Evolutionary conservation across 352 stramenopile species (phyloP), one percentile per base, ranked within the genome.

Genomic region (Phytophthora vignae): DNA sequence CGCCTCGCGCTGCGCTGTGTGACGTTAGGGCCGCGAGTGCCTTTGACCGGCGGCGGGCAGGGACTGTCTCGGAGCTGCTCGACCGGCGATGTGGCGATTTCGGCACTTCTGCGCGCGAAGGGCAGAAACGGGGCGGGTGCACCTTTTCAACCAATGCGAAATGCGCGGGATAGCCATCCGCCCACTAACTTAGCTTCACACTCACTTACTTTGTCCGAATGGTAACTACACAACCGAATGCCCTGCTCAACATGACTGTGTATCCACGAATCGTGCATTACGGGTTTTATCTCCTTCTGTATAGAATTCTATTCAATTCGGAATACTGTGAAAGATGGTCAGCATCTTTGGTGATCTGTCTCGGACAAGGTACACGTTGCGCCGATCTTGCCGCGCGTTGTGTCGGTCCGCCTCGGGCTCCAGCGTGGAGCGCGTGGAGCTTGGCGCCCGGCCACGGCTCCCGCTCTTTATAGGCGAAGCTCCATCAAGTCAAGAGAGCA

Each of bases 61-160:
- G 56, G 49, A 29, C 19, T 60, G 58, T 52, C 36, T 52, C n/a
- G 17, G 54, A 48, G 54, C 54, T 49, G 29, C 54, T 27, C 12
- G 38, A 14, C 15, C 12, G 29, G 36, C 64, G 63, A 73, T 69
- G 56, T 62, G 52, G 25, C 69, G 69, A 69, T 69, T 44, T 48
- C 54, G 58, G 15, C 59, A 44, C 64, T 67, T 70, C 38, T 64
- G 46, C 36, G 42, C 19, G 21, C 46, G n/a, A 11, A 40, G 2
- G 2, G 10, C 33, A 40, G 33, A 40, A 14, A 11, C 8, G 33
- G 3, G 33, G 33, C 9, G 33, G 3, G 12, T 14, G 33, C 9
- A 40, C 33, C 25, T 53, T 27, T 53, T 21, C n/a, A 8, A 4
- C 40, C 40, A 17, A 17, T 48, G 14, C 5, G 40, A 21, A 48